Base-by-base conservation (phyloP, 306 rosid genomes). In the Cicer yamashitae region DNA sequence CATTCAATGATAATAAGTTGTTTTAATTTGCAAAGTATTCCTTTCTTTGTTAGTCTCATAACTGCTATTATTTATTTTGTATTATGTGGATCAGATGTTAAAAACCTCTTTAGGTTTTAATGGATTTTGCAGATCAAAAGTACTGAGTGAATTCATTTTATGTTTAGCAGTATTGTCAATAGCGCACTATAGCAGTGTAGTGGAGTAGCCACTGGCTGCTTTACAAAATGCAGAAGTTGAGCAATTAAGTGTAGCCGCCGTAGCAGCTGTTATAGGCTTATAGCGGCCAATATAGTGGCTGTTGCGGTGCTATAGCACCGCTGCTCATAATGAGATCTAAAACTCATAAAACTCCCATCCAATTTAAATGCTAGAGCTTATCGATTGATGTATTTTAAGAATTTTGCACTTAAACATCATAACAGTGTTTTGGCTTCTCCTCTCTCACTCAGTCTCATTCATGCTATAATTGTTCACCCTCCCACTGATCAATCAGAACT, bases 1-100 rank as follows among this genome's bases (percentile, higher is more conserved):
- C 69, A 41, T 67, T 60, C 22, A 67, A n/a, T 54, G 18, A 41
- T 73, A 43, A 18, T 39, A 45, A 56, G 40, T 44, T n/a, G 56
- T 48, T 66, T 34, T 7, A 0, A 76, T 47, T 17, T 65, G 64
- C 47, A 14, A 77, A 48, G 22, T 40, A 11, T 11, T 3, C 10
- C 9, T 50, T 71, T 40, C 22, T 37, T 67, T 52, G 18, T 18
- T 18, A 44, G 10, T 69, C 22, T 65, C 13, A 14, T 54, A 46
- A 30, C 8, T n/a, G 30, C 34, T 17, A 8, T 46, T 18, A 1
- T 61, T 34, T 40, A 14, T 70, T n/a, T 50, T 67, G 18, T 61
- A 12, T 11, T 67, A 18, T 50, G 34, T 44, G 57, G 48, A 56
- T 7, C 15, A 58, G 58, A 58, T 70, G 38, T 63, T 70, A 15